These are phyloP conservation scores for Magnaporthiopsis poae DNA, from an alignment of 2,329 filamentous ascomycete species.

Conservation along the genomic window DNA sequence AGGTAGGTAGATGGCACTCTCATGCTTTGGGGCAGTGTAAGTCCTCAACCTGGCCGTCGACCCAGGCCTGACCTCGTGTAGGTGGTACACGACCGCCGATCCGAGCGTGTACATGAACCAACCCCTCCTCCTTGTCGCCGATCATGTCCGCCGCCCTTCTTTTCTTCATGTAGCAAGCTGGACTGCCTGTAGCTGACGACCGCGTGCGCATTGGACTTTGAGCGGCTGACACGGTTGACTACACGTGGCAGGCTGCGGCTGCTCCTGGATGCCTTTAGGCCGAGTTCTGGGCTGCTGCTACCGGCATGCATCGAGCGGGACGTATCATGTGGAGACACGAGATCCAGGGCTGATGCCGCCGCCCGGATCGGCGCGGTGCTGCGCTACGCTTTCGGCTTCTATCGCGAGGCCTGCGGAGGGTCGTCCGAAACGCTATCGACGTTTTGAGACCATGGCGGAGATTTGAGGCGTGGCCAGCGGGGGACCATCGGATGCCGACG, in stretches of 20 bases:
- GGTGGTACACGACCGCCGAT: constrained; percentile 9
- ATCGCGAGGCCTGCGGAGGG: background rate
- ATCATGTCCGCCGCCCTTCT: background rate
- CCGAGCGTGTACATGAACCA: constrained; percentile 10
- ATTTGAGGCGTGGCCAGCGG: background rate
- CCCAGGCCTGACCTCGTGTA: constrained; percentile 8
- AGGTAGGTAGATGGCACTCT: background rate
- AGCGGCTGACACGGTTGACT: background rate
- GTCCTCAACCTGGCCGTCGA: constrained; percentile 1
- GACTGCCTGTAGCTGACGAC: background rate
- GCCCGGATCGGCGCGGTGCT: background rate
- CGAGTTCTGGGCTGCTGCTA: background rate
- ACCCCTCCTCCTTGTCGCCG: constrained; percentile 1
- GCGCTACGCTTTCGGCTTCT: background rate
- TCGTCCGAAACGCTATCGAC: background rate
- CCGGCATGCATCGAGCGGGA: background rate
- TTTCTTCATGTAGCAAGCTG: constrained; percentile 12
- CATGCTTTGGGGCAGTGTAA: constrained; percentile 1
- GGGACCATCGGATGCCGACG: background rate
- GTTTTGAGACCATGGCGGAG: background rate
- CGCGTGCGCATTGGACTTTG: background rate
- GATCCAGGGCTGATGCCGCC: background rate
- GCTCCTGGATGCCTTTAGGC: background rate
- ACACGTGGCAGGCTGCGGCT: background rate
- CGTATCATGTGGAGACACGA: background rate